These are phyloP conservation scores for Stagonosporopsis cucurbitacearum DNA, from an alignment of 2,329 filamentous ascomycete species.

Conservation along the genomic window DNA sequence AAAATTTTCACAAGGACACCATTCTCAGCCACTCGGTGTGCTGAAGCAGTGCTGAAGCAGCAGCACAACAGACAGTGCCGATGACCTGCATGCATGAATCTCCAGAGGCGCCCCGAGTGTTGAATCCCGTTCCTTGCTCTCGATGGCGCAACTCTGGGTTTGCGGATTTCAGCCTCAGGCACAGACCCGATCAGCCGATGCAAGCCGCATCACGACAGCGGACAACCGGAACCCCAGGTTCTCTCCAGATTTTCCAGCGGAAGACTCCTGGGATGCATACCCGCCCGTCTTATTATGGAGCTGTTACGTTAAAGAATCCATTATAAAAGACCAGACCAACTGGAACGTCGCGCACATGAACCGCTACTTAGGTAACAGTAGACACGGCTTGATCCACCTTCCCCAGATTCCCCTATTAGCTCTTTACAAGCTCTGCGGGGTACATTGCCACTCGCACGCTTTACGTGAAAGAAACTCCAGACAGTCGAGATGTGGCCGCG, in stretches of 20 bases:
- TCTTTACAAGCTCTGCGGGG: neutral
- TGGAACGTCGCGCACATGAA: neutral
- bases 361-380: neutral
- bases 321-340: neutral
- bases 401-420: neutral
- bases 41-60: neutral
- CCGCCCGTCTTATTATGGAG: constrained; percentile 20
- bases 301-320: constrained; percentile 18
- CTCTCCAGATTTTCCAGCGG: constrained; percentile 5
- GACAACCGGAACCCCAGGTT: constrained; percentile 10
- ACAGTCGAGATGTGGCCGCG: neutral
- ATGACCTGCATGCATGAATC: neutral
- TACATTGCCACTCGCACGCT: neutral
- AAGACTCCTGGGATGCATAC: constrained; percentile 10
- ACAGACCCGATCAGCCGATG: neutral
- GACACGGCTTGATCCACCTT: neutral
- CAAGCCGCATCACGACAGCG: constrained; percentile 8
- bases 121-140: neutral
- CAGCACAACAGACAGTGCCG: neutral
- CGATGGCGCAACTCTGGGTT: neutral
- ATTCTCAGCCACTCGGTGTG: neutral
- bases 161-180: constrained; percentile 5
- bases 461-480: constrained; percentile 1
- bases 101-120: constrained; percentile 3
- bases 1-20: constrained; percentile 1